Conservation (phyloP, 1,284 basidiomycete genomes). For the Leccinum solheimii region DNA sequence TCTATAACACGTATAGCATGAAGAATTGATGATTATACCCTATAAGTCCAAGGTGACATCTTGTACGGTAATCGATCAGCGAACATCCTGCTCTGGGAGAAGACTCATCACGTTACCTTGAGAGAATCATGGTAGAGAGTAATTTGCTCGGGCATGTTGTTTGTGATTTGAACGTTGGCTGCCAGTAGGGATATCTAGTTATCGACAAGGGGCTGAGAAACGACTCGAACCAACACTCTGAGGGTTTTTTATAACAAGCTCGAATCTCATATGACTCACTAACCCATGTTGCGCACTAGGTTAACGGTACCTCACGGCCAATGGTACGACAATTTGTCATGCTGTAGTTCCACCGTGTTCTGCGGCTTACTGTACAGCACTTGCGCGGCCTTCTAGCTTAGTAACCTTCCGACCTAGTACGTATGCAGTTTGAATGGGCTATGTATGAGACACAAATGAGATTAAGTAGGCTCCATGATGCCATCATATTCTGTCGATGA, state of each 20-base stretch:
- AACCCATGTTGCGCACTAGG: too few species aligned
- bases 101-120: background rate
- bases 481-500: constrained; percentile 20
- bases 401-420: too few species aligned
- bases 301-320: background rate
- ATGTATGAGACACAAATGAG: too few species aligned
- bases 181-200: background rate
- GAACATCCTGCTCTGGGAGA: background rate
- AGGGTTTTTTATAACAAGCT: background rate
- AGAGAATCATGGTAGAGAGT: constrained; percentile 10
- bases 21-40: background rate
- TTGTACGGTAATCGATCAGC: background rate
- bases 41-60: background rate
- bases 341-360: background rate
- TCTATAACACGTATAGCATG: background rate
- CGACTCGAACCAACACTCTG: background rate
- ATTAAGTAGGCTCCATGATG: background rate
- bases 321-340: background rate
- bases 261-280: background rate
- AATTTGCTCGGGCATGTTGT: constrained; percentile 11
- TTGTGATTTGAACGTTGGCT: background rate
- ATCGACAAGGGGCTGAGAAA: background rate
- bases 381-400: background rate
- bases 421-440: too few species aligned
- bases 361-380: background rate